Conservation (phyloP, 257 asterid species). For the Sherardia arvensis region DNA sequence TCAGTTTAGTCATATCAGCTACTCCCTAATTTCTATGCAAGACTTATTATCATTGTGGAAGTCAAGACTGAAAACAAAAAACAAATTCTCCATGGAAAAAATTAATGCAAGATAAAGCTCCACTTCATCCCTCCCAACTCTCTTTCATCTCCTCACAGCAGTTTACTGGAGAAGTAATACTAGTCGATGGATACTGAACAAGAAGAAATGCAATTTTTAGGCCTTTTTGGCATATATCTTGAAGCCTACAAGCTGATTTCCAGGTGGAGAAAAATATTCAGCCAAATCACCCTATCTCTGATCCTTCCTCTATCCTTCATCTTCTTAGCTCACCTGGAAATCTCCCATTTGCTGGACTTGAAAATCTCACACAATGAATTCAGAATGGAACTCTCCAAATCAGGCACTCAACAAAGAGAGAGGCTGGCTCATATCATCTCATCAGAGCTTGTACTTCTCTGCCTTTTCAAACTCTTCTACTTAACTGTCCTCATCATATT, state of each 20-base stretch:
- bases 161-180: neutral
- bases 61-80: too few relatives aligned
- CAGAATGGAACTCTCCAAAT: slow-evolving; percentile 7
- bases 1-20: too few relatives aligned
- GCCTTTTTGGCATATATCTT: slow-evolving; percentile 37
- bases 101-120: neutral
- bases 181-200: slow-evolving; percentile 51
- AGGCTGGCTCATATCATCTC: slow-evolving; percentile 22
- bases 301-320: slow-evolving; percentile 54
- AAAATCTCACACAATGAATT: slow-evolving; percentile 21
- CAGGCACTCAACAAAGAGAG: slow-evolving; percentile 12
- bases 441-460: slow-evolving; percentile 26
- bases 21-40: too few relatives aligned
- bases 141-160: slow-evolving; percentile 3
- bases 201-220: slow-evolving; percentile 53
- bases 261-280: slow-evolving; percentile 37
- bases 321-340: slow-evolving; percentile 38
- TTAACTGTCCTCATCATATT: slow-evolving; percentile 28
- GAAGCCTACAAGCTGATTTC: slow-evolving; percentile 47
- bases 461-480: slow-evolving; percentile 27
- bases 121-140: neutral
- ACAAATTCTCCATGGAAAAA: neutral
- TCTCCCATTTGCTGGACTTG: slow-evolving; percentile 23
- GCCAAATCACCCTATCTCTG: slow-evolving; percentile 44
- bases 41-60: too few relatives aligned